Evolutionary conservation across 2,329 filamentous ascomycete species (phyloP).

Genomic region (Xylaria sp.): DNA sequence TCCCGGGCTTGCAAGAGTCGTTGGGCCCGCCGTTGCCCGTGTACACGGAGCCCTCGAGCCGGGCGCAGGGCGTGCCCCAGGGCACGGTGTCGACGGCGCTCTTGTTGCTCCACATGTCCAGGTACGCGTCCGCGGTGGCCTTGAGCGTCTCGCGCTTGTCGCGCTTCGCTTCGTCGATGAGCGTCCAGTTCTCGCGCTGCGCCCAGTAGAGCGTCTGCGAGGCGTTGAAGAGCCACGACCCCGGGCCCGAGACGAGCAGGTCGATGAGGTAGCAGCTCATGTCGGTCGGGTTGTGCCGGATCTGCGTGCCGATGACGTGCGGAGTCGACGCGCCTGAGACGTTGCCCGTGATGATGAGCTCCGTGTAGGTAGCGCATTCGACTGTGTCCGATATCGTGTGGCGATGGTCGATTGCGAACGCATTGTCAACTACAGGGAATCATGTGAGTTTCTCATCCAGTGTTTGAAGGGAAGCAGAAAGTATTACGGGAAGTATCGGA

Average conservation of each 20-base stretch:
- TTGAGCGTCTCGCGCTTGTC: conserved; percentile 47
- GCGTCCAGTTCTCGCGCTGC: conserved; percentile 48
- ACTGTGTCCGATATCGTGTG: conserved; percentile 49
- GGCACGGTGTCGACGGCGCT: conserved; percentile 48
- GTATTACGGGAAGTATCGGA: background rate
- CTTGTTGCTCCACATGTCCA: conserved; percentile 52
- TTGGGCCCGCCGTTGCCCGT: conserved; percentile 44
- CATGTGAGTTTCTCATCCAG: conserved; percentile 3
- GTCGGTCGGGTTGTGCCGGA: conserved; percentile 47
- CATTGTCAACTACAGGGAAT: conserved; percentile 35
- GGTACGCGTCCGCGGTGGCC: conserved; percentile 52
- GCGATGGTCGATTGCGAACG: conserved; percentile 46
- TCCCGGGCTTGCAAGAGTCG: conserved; percentile 46
- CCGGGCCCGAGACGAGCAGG: conserved; percentile 49
- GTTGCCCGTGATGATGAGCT: conserved; percentile 45
- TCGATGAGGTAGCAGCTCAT: conserved; percentile 49
- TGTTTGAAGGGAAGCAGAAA: background rate
- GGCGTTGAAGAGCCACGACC: conserved; percentile 54
- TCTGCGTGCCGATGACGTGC: conserved; percentile 52
- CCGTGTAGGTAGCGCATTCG: conserved; percentile 48
- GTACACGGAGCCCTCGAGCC: conserved; percentile 48
- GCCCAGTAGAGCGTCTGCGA: conserved; percentile 51
- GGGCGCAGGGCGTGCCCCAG: conserved; percentile 52
- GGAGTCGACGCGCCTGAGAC: conserved; percentile 35
- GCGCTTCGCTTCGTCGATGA: conserved; percentile 47